phyloP scores from a whole-genome alignment of 441 rosid species.

The Eutrema salsugineum region DNA sequence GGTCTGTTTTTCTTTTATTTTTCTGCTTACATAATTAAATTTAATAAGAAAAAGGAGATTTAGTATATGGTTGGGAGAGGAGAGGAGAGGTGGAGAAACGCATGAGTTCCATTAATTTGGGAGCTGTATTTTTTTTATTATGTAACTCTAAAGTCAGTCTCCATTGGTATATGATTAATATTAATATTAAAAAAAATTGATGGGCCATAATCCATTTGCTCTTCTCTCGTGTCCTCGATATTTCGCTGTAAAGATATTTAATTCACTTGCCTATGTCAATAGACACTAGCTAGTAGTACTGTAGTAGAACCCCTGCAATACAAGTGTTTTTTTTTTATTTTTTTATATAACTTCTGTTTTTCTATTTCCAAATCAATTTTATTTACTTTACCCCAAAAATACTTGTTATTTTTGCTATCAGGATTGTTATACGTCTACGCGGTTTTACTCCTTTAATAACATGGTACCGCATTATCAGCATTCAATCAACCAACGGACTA shows the following conservation, averaged over 20 bases:
- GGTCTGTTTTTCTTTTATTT: neutral
- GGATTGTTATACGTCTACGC: neutral
- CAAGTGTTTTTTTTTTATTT: neutral
- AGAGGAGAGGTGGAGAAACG: conserved; percentile 22
- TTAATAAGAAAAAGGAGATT: neutral
- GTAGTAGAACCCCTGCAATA: too few species aligned
- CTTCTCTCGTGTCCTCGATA: neutral
- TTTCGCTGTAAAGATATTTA: conserved; percentile 1
- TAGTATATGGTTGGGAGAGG: conserved; percentile 14
- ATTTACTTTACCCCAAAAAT: too few species aligned
- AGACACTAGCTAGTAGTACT: neutral
- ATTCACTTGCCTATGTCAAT: conserved; percentile 4
- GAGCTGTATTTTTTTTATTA: conserved; percentile 4
- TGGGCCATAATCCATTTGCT: neutral
- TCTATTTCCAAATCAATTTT: neutral
- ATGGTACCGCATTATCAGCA: neutral
- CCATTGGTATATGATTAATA: neutral
- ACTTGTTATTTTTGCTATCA: too few species aligned
- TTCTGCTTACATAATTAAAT: neutral
- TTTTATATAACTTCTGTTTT: neutral
- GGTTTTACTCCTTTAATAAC: too few species aligned
- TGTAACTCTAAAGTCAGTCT: conserved; percentile 15
- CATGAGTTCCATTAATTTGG: conserved; percentile 33
- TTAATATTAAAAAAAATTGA: neutral
- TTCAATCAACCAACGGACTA: neutral